phyloP scores from a whole-genome alignment of 2,329 filamentous ascomycete species.

The Pseudogymnoascus sp. region DNA sequence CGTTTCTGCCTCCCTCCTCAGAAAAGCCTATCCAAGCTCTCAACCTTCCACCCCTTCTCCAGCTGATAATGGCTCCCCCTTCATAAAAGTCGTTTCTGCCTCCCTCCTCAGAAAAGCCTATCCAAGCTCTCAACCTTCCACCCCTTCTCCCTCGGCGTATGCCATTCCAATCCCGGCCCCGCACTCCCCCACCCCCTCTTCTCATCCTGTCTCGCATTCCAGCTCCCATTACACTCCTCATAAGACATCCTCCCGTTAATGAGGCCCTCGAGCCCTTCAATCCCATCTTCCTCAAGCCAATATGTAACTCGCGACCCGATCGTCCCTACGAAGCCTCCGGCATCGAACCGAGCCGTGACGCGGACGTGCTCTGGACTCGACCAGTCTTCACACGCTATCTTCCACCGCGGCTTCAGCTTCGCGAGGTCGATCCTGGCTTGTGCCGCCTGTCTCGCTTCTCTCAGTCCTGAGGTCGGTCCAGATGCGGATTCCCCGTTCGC shows the following conservation, averaged over 20 bases:
- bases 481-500: conserved; percentile 1
- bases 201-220: conserved; percentile 18
- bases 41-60: conserved; percentile 15
- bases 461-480: conserved; percentile 38
- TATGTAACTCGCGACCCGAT: conserved; percentile 54
- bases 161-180: conserved; percentile 14
- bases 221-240: conserved; percentile 23
- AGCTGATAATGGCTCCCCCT: too few species aligned
- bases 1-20: neutral
- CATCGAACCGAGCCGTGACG: conserved; percentile 44
- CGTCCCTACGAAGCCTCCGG: conserved; percentile 57
- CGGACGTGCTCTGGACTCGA: conserved; percentile 38
- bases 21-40: conserved; percentile 7
- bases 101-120: neutral
- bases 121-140: conserved; percentile 7
- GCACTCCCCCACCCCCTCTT: conserved; percentile 17
- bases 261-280: conserved; percentile 46
- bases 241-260: conserved; percentile 32
- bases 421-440: conserved; percentile 58
- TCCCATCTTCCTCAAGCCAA: conserved; percentile 51
- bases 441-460: conserved; percentile 50
- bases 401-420: conserved; percentile 45
- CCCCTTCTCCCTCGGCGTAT: conserved; percentile 22
- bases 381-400: conserved; percentile 50
- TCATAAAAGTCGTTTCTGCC: neutral